Base-by-base conservation (phyloP, 1,139 yeast species). In the Geotrichum klebahnii region DNA sequence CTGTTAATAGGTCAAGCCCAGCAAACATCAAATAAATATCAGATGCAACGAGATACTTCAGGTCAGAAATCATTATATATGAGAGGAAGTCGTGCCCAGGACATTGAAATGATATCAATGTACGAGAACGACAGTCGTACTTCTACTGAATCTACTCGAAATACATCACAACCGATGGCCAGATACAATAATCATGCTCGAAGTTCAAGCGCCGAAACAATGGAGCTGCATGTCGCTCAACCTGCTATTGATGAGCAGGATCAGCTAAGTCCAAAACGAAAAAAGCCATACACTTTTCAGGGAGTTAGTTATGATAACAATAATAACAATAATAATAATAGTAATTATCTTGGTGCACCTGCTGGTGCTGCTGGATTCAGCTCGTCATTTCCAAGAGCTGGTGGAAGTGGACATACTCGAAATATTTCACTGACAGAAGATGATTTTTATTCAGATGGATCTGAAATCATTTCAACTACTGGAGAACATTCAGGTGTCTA, bases 401-500 rank as follows among this genome's bases (percentile, higher is more conserved):
- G 43, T 35, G 50, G 42, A 26, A 10, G 29, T 2, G 50, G 44
- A 6, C 53, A 44, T 29, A 35, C 8, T 17, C 39, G 51, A n/a
- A 22, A 43, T 22, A 44, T 48, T 3, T 55, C 60, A 12, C 23
- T 54, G 12, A 50, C 55, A 2, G 61, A 57, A 38, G 55, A 54
- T 22, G 57, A 56, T 36, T 55, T 58, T 44, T 54, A 51, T 35
- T 35, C 50, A 9, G 57, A 54, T 23, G 59, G 49, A 22, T 39
- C 44, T 24, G 46, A 47, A 16, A 39, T 35, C 6, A 54, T 49
- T 6, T 48, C 53, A 10, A 51, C 52, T 23, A 58, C 59, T 5
- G 62, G 60, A 10, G 57, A 54, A 26, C 63, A 62, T 20, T 61
- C 71, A 1, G 74, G 74, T 1, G 63, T 67, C 3, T 67, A 66